Base-by-base conservation (phyloP, 2,329 filamentous ascomycete genomes). In the Coleophoma cylindrospora region DNA sequence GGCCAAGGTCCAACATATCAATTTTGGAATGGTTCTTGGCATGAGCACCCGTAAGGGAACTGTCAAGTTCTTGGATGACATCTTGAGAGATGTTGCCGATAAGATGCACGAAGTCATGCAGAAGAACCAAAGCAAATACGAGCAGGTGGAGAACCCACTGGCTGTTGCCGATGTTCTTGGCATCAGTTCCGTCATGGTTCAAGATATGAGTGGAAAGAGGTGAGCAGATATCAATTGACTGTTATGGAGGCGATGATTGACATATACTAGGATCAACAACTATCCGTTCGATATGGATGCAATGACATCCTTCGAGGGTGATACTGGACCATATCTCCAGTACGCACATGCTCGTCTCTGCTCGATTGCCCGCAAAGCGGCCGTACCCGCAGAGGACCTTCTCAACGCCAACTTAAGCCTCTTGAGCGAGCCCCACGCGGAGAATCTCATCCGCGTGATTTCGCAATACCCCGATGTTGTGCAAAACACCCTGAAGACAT, bases 71-170 rank as follows among this genome's bases (percentile, higher is more conserved):
- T 65, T 81, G 38, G 76, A 76, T 61, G 84, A 88, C 59, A 89
- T 91, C 59, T 75, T 91, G 50, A 76, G 80, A 38, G 87, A 91
- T 60, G 90, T 95, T 8, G 85, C 83, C 62, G 92, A 96, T 49
- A 89, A 91, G 71, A 99, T 99, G 94, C 92, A 97, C 75, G 89
- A 96, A 54, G 89, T 95, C 47, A 99, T 99, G 94, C 83, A 75
- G 70, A 87, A 86, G 74, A 97, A 97, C 68, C 79, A 87, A 61
- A 77, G 80, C 64, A 99, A 99, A 76, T 99, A 97, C 70, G 73
- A 83, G 50, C 91, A 96, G 70, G 86, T 99, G 17, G 87, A 86
- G 63, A 77, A 97, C 67, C 92, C 92, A 0, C 84, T 83, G 49
- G 79, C 81, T 49, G 87, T 85, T 10, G 91, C 94, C 54, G 94